A percentile compares a stretch with the other conserved stretches of the same genome.
Evolutionary conservation across 1,284 basidiomycete species (phyloP).

Genomic region (Melanopsichium pennsylvanicum): DNA sequence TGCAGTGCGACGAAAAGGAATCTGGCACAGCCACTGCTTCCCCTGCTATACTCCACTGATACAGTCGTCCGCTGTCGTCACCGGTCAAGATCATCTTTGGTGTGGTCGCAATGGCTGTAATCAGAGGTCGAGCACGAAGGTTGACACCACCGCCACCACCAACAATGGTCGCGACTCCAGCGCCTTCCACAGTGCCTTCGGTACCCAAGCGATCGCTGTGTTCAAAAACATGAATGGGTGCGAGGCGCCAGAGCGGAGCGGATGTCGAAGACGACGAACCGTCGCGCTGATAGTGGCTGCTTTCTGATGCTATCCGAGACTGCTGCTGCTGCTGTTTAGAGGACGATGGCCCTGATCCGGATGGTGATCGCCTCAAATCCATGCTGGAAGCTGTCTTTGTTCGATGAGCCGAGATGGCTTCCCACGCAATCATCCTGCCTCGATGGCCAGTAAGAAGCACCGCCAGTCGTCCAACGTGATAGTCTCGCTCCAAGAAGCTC

Average conservation of each 20-base stretch:
- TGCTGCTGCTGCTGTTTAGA: slow-evolving; percentile 6
- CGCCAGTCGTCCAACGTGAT: slow-evolving; percentile 49
- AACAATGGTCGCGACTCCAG: too few relatives aligned
- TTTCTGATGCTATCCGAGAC: slow-evolving; percentile 13
- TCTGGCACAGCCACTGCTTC: slow-evolving; percentile 52
- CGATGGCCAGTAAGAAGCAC: slow-evolving; percentile 62
- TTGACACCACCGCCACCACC: too few relatives aligned
- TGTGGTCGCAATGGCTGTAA: slow-evolving; percentile 32
- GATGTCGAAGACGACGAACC: background rate
- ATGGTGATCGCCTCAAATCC: slow-evolving; percentile 2
- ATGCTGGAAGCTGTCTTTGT: background rate
- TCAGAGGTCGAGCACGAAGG: slow-evolving; percentile 15
- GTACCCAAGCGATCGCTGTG: slow-evolving; percentile 36
- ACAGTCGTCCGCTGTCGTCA: slow-evolving; percentile 56
- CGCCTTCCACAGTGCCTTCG: background rate
- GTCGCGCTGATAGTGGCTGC: slow-evolving; percentile 1
- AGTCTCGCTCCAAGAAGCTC: slow-evolving; percentile 80
- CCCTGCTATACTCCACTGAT: slow-evolving; percentile 58
- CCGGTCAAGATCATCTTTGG: slow-evolving; percentile 50
- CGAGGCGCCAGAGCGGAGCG: slow-evolving; percentile 32
- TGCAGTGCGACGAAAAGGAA: slow-evolving; percentile 38
- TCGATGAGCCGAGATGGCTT: slow-evolving; percentile 45
- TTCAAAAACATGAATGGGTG: slow-evolving; percentile 48
- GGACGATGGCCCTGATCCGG: too few relatives aligned
- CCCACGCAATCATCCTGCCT: slow-evolving; percentile 59